phyloP scores from a whole-genome alignment of 2,329 filamentous ascomycete genomes.

The Daldinia eschscholtzii region DNA sequence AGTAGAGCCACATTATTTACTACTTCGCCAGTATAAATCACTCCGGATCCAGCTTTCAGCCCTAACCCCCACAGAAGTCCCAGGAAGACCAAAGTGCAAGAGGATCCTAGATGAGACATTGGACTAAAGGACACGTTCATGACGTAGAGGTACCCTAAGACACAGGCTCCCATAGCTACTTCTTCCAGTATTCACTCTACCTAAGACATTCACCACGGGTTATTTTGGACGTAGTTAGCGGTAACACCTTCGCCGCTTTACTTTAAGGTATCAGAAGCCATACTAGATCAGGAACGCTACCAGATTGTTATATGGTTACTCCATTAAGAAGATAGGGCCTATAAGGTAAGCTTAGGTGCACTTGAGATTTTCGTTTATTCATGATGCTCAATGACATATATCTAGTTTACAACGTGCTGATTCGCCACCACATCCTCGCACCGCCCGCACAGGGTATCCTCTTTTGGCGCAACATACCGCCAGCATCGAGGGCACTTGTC shows the following conservation, averaged over 20 bases:
- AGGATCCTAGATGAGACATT: too few species aligned
- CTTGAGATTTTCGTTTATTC: not conserved
- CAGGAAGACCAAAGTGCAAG: too few species aligned
- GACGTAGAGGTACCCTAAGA: too few species aligned
- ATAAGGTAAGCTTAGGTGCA: not conserved
- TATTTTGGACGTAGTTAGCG: not conserved
- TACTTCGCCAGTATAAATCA: too few species aligned
- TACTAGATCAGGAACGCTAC: not conserved
- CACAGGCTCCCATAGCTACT: too few species aligned
- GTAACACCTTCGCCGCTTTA: too few species aligned
- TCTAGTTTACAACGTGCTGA: not conserved
- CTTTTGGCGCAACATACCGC: constrained; percentile 79
- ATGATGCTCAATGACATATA: not conserved
- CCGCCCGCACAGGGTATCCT: constrained; percentile 76
- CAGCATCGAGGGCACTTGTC: constrained; percentile 91
- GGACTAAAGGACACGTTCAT: too few species aligned
- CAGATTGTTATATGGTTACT: not conserved
- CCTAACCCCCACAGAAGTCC: too few species aligned
- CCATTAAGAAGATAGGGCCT: not conserved
- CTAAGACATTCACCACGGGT: not conserved
- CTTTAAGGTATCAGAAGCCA: not conserved
- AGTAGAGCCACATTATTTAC: too few species aligned
- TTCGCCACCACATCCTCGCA: constrained; percentile 74
- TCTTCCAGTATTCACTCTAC: too few species aligned
- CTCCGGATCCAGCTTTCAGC: too few species aligned